Conservation (phyloP, 2,329 filamentous ascomycete genomes). For the Neofusicoccum cordaticola region DNA sequence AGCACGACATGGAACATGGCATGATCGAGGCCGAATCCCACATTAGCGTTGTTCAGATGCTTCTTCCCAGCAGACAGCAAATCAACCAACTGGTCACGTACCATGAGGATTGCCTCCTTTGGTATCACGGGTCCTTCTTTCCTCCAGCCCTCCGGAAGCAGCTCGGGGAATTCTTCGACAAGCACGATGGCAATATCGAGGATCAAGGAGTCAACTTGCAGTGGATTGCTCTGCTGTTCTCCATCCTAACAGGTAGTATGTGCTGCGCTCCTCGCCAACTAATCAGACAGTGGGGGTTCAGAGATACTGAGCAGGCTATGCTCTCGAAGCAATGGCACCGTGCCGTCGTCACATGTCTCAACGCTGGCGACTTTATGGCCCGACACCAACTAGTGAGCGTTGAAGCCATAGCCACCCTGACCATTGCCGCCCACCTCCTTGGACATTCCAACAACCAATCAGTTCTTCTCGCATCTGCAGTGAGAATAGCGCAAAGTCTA, state of each 20-base stretch:
- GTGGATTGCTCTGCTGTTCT: slow-evolving; percentile 47
- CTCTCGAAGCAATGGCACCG: slow-evolving; percentile 48
- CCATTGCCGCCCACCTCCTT: slow-evolving; percentile 50
- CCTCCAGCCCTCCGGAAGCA: slow-evolving; percentile 38
- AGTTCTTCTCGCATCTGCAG: slow-evolving; percentile 44
- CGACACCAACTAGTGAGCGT: slow-evolving; percentile 35
- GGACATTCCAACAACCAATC: slow-evolving; percentile 49
- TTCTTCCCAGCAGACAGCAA: slow-evolving; percentile 33
- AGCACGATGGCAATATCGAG: slow-evolving; percentile 34
- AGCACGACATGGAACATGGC: background rate
- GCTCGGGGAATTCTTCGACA: slow-evolving; percentile 38
- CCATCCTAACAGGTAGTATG: slow-evolving; percentile 44
- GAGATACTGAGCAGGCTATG: slow-evolving; percentile 38
- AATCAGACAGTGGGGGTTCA: slow-evolving; percentile 45
- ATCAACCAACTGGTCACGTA: slow-evolving; percentile 35
- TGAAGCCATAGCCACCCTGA: slow-evolving; percentile 48
- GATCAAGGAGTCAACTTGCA: slow-evolving; percentile 39
- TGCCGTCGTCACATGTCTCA: slow-evolving; percentile 45
- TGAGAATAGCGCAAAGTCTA: slow-evolving; percentile 48
- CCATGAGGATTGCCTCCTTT: slow-evolving; percentile 39
- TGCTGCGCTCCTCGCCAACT: slow-evolving; percentile 38
- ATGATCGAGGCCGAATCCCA: slow-evolving; percentile 21
- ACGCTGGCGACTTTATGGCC: slow-evolving; percentile 47
- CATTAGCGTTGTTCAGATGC: slow-evolving; percentile 34
- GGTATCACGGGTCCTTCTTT: slow-evolving; percentile 41